phyloP scores from a whole-genome alignment of 805 yeast species.

The Barnettozyma pratensis region DNA sequence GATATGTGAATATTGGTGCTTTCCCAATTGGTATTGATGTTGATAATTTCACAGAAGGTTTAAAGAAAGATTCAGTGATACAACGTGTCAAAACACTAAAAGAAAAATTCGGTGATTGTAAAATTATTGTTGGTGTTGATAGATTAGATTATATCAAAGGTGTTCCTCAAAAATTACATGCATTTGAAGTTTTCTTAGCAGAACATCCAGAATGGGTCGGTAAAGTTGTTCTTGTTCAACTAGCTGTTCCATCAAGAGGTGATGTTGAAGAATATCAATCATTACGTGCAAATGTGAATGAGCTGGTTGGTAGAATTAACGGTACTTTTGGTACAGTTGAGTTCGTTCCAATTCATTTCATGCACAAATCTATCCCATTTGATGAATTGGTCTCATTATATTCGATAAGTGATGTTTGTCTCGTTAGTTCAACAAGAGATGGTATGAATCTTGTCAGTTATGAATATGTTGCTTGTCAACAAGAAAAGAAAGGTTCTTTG shows the following conservation, averaged over 20 bases:
- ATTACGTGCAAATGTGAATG: slow-evolving; percentile 89
- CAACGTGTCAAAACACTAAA: slow-evolving; percentile 60
- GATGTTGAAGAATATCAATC: slow-evolving; percentile 98
- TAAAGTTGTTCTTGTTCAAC: slow-evolving; percentile 90
- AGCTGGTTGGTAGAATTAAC: slow-evolving; percentile 92
- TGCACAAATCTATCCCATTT: slow-evolving; percentile 89
- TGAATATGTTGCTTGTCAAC: slow-evolving; percentile 96
- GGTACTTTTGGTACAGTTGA: slow-evolving; percentile 96
- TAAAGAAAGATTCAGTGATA: slow-evolving; percentile 57
- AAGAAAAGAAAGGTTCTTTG: slow-evolving; percentile 76
- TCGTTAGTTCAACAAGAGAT: slow-evolving; percentile 92
- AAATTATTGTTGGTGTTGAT: slow-evolving; percentile 94
- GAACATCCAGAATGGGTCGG: slow-evolving; percentile 99
- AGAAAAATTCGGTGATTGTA: slow-evolving; percentile 65
- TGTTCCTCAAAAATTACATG: slow-evolving; percentile 95
- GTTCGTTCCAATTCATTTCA: slow-evolving; percentile 94
- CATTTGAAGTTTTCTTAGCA: slow-evolving; percentile 85
- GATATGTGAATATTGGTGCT: slow-evolving; percentile 85
- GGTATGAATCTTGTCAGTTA: slow-evolving; percentile 97
- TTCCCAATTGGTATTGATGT: slow-evolving; percentile 99
- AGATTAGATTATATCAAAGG: slow-evolving; percentile 96
- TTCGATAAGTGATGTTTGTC: slow-evolving; percentile 80
- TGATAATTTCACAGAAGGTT: slow-evolving; percentile 79
- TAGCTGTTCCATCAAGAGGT: slow-evolving; percentile 96
- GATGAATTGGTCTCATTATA: slow-evolving; percentile 89